Percentiles rank a stretch among this genome's conserved stretches.
Evolutionary conservation across 202 grass and related monocot species (phyloP).

Genomic region (Bolboschoenoplectus hybrid): DNA sequence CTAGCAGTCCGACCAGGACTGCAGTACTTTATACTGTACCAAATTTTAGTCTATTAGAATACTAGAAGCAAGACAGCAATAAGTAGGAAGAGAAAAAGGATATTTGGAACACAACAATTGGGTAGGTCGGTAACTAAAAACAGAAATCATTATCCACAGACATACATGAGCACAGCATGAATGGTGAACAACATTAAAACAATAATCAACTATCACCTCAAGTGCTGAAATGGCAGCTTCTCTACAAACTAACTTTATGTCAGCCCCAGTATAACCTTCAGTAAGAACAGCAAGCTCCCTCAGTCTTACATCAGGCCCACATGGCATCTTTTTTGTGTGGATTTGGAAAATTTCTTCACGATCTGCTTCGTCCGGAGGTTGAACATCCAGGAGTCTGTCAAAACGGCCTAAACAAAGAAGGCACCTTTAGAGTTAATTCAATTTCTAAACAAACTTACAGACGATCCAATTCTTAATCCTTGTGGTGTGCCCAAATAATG

Average conservation of each 20-base stretch:
- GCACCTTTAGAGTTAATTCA: slow-evolving; percentile 25
- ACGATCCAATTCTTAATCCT: background rate
- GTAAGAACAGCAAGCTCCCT: slow-evolving; percentile 78
- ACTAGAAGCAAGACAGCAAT: background rate
- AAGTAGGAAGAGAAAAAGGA: background rate
- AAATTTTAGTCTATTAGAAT: background rate
- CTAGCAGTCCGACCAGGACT: background rate
- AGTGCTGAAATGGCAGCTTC: slow-evolving; percentile 83
- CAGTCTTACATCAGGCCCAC: slow-evolving; percentile 51
- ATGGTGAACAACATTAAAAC: slow-evolving; percentile 23
- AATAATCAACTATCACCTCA: slow-evolving; percentile 54
- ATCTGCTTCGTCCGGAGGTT: slow-evolving; percentile 70
- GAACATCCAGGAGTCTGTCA: slow-evolving; percentile 82
- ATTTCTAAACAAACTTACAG: background rate
- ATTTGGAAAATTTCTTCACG: slow-evolving; percentile 80
- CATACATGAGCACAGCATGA: slow-evolving; percentile 1
- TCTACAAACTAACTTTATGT: slow-evolving; percentile 84
- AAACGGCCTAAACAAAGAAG: slow-evolving; percentile 73
- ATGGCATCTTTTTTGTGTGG: slow-evolving; percentile 65
- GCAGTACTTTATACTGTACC: slow-evolving; percentile 21
- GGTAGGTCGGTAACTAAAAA: background rate
- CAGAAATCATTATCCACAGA: background rate
- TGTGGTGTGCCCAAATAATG: background rate
- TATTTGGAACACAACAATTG: background rate
- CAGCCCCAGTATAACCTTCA: slow-evolving; percentile 87